These are phyloP conservation scores for Geotrichum siamense DNA, from an alignment of 1,139 yeast species.

Conservation along the genomic window DNA sequence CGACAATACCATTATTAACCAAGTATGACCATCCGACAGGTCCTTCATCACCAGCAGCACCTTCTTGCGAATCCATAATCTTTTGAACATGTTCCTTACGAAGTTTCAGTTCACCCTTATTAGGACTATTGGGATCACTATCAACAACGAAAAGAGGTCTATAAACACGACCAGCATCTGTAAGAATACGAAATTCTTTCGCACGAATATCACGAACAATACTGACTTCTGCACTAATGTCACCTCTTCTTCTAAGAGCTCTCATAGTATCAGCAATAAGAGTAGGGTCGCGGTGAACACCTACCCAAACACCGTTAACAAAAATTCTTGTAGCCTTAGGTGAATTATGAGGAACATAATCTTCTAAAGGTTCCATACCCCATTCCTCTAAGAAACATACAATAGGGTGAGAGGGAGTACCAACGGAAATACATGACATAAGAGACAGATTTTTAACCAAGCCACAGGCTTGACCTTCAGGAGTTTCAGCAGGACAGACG, in stretches of 20 bases:
- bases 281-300: conserved; percentile 95
- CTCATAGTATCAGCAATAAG: conserved; percentile 85
- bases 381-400: conserved; percentile 91
- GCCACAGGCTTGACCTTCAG: conserved; percentile 99
- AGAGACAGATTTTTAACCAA: conserved; percentile 89
- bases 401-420: conserved; percentile 95
- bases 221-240: conserved; percentile 92
- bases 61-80: conserved; percentile 59
- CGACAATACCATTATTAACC: conserved; percentile 79
- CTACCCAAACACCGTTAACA: conserved; percentile 99
- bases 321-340: conserved; percentile 92
- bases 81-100: conserved; percentile 76
- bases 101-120: conserved; percentile 72
- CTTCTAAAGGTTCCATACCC: conserved; percentile 98
- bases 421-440: conserved; percentile 97
- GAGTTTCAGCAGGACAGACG: conserved; percentile 99
- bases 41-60: conserved; percentile 45
- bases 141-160: conserved; percentile 91
- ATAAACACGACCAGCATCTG: conserved; percentile 98
- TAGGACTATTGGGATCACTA: conserved; percentile 62
- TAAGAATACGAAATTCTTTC: conserved; percentile 87
- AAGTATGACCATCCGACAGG: conserved; percentile 76
- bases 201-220: conserved; percentile 95
- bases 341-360: conserved; percentile 86
- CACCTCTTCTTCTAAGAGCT: conserved; percentile 89